Evolutionary conservation across 2,329 filamentous ascomycete species (phyloP).

Genomic region (Thelonectria discophora): DNA sequence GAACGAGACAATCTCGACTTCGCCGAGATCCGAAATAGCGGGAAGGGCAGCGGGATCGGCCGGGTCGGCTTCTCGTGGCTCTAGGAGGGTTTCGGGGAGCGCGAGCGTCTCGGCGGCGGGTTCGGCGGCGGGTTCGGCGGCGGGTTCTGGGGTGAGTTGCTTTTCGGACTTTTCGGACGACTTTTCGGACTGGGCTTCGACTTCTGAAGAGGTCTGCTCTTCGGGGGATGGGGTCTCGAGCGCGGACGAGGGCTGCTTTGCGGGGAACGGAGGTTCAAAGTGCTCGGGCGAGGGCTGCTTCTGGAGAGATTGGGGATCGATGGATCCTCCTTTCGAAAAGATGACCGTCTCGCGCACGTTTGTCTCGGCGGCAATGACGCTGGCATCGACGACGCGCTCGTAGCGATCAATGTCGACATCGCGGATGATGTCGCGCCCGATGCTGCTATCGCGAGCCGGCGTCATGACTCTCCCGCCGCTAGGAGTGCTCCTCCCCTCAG

Average conservation of each 20-base stretch:
- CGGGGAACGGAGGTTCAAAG: no score
- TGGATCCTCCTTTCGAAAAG: neutral
- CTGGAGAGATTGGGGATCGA: slow-evolving; percentile 9
- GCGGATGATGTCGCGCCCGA: slow-evolving; percentile 6
- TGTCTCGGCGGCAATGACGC: slow-evolving; percentile 22
- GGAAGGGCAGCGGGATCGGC: slow-evolving; percentile 4
- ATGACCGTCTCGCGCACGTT: neutral
- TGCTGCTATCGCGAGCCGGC: slow-evolving; percentile 18
- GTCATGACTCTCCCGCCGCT: slow-evolving; percentile 24
- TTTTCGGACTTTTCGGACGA: no score
- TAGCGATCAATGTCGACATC: slow-evolving; percentile 27
- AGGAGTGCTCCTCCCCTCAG: slow-evolving; percentile 24
- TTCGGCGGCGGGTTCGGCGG: slow-evolving; percentile 5
- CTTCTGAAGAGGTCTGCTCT: no score
- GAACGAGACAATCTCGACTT: slow-evolving; percentile 39
- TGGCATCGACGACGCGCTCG: slow-evolving; percentile 12
- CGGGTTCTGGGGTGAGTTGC: neutral
- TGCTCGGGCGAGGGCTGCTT: slow-evolving; percentile 3
- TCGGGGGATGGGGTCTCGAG: no score
- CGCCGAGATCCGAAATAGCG: slow-evolving; percentile 21
- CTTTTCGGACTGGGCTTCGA: no score
- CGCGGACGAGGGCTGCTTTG: no score
- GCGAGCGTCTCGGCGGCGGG: slow-evolving; percentile 15
- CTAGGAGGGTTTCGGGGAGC: slow-evolving; percentile 10
- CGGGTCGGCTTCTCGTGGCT: neutral